Base-by-base conservation (phyloP, 768 basidiomycete species). In the Hygrocybe punicea region DNA sequence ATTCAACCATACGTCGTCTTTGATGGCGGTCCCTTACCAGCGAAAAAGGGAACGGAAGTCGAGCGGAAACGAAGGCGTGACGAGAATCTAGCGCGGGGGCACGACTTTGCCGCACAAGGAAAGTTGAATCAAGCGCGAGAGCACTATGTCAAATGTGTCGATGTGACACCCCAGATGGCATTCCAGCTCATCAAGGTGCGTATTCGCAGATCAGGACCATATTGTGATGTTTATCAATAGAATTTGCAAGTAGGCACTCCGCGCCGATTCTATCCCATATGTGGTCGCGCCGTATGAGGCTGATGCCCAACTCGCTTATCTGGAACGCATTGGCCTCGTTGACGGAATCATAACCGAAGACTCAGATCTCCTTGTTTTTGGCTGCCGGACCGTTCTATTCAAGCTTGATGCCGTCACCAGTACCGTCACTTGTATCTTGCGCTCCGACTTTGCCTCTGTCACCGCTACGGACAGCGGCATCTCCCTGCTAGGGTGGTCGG, bases 231-330 rank as follows among this genome's bases (percentile, higher is more conserved):
- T 19, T 25, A 10, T 13, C 10, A 29, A 55, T 29, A 3, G 23
- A 25, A 33, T 13, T 51, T 53, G n/a, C 29, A n/a, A 42, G 9
- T 62, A 98, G 95, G 95, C 91, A 10, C 78, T 99, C 33, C 81
- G 81, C 48, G 90, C 88, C 10, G 95, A 97, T 66, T 73, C 75
- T 16, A 82, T 98, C 7, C 69, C 81, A 17, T 97, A 96, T 67
- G 77, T 98, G 37, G 97, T 98, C 16, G 96, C 97, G 4, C 97
- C 97, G 0, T 99, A 98, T 70, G 97, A 99, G 77, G 97, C 97
- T 1, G 97, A 99, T 66, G 93, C 97, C 1, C 97, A 99, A 70
- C 82, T 99, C 56, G 89, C 92, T 45, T 98, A 89, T 72, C 82
- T 99, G 44, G 97, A 98, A 67, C 83, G 83, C 49, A 70, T 77